Conservation (phyloP, 1,284 basidiomycete species). For the Hymenochaete sp. region DNA sequence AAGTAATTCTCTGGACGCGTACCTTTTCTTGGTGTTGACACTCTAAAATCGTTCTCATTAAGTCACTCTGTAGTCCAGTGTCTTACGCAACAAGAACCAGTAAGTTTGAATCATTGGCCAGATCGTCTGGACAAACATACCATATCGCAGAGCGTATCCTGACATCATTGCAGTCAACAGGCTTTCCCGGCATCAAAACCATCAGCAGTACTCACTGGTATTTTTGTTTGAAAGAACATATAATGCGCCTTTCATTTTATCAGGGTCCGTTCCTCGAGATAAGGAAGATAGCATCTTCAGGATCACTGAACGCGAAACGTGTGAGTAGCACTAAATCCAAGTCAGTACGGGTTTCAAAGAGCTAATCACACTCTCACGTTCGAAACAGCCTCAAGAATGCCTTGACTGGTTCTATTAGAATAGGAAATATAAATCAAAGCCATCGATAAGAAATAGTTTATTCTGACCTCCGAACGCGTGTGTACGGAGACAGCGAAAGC, state of each 20-base stretch:
- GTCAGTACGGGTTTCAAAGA: slow-evolving; percentile 5
- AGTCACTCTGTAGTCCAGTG: slow-evolving; percentile 55
- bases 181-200: background rate
- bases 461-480: slow-evolving; percentile 61
- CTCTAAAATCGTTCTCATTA: slow-evolving; percentile 65
- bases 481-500: slow-evolving; percentile 81
- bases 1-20: slow-evolving; percentile 13
- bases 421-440: background rate
- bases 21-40: slow-evolving; percentile 93
- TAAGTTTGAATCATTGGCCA: no score
- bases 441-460: background rate
- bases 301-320: slow-evolving; percentile 68
- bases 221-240: slow-evolving; percentile 81
- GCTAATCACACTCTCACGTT: slow-evolving; percentile 38
- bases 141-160: slow-evolving; percentile 3
- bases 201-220: slow-evolving; percentile 36
- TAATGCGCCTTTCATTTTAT: slow-evolving; percentile 92
- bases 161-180: background rate
- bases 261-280: slow-evolving; percentile 73
- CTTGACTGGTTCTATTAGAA: slow-evolving; percentile 57
- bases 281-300: slow-evolving; percentile 69
- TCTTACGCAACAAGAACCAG: slow-evolving; percentile 38
- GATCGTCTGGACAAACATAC: slow-evolving; percentile 5
- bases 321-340: slow-evolving; percentile 60
- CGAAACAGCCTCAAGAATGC: slow-evolving; percentile 58